These are phyloP conservation scores for Ananas comosus DNA, from an alignment of 176 grass and related monocot species.

Conservation along the genomic window DNA sequence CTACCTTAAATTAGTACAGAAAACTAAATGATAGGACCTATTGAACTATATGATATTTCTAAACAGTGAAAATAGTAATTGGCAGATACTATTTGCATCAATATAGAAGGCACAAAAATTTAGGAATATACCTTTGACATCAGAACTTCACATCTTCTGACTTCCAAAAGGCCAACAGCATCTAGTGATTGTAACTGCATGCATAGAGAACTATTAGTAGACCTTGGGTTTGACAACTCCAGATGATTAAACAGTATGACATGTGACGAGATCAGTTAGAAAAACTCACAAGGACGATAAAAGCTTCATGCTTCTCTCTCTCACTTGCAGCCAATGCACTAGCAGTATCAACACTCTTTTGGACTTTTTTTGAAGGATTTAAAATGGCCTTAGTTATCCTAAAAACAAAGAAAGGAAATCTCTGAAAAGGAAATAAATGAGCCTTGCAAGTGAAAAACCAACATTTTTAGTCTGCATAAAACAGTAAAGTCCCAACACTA, in stretches of 20 bases:
- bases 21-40: too few relatives aligned
- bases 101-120: constrained; percentile 1
- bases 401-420: constrained; percentile 25
- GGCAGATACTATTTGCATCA: not conserved
- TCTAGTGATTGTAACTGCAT: constrained; percentile 62
- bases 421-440: constrained; percentile 1
- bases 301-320: constrained; percentile 30
- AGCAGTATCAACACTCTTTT: constrained; percentile 14
- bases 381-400: constrained; percentile 60
- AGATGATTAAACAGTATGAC: not conserved
- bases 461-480: not conserved
- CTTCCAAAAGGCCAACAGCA: constrained; percentile 50
- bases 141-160: constrained; percentile 23
- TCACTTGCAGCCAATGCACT: constrained; percentile 12
- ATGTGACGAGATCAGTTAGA: not conserved
- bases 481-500: too few relatives aligned
- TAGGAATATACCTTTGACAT: constrained; percentile 36
- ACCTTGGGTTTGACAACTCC: constrained; percentile 6
- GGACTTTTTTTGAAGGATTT: constrained; percentile 26
- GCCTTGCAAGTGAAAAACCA: not conserved
- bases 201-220: constrained; percentile 13
- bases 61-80: constrained; percentile 4
- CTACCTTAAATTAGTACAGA: too few relatives aligned
- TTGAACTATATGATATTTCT: constrained; percentile 5
- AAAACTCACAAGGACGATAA: constrained; percentile 51